These are phyloP conservation scores for Paraphoma chrysanthemicola DNA, from an alignment of 2,329 filamentous ascomycete genomes.

Conservation along the genomic window DNA sequence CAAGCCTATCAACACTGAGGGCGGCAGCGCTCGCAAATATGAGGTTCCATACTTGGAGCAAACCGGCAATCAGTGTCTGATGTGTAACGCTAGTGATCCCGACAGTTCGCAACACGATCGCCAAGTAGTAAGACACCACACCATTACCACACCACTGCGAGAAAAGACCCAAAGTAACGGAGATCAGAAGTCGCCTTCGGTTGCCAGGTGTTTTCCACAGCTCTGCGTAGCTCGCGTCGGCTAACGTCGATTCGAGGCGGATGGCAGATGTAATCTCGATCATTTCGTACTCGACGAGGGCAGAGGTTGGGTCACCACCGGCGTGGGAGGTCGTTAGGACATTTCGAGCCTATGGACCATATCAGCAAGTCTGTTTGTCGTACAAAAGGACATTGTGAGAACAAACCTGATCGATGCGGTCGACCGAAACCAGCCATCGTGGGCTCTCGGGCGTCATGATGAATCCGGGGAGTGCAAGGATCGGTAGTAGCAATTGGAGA, in stretches of 20 bases:
- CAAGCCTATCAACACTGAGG: constrained; percentile 50
- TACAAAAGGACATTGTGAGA: not conserved
- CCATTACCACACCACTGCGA: constrained; percentile 51
- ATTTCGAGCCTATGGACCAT: constrained; percentile 6
- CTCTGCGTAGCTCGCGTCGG: constrained; percentile 8
- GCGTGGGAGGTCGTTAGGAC: constrained; percentile 14
- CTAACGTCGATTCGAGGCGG: constrained; percentile 15
- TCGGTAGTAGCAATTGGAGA: constrained; percentile 38
- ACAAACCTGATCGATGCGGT: constrained; percentile 45
- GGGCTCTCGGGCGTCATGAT: constrained; percentile 47
- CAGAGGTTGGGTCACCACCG: constrained; percentile 26
- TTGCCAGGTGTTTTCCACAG: constrained; percentile 40
- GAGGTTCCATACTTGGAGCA: constrained; percentile 51
- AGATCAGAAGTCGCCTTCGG: constrained; percentile 48
- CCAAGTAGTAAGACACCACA: constrained; percentile 47
- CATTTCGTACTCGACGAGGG: constrained; percentile 14
- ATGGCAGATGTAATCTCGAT: constrained; percentile 14
- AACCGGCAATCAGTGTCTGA: constrained; percentile 46
- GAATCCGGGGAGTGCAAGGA: constrained; percentile 50
- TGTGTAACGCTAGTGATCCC: constrained; percentile 43
- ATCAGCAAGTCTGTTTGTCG: too few relatives aligned
- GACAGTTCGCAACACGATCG: constrained; percentile 45
- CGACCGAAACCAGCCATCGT: constrained; percentile 57
- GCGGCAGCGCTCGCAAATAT: constrained; percentile 41
- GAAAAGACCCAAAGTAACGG: constrained; percentile 43